phyloP scores from a whole-genome alignment of 192 early-diverging fungal genomes.

The Pilaira anomala region DNA sequence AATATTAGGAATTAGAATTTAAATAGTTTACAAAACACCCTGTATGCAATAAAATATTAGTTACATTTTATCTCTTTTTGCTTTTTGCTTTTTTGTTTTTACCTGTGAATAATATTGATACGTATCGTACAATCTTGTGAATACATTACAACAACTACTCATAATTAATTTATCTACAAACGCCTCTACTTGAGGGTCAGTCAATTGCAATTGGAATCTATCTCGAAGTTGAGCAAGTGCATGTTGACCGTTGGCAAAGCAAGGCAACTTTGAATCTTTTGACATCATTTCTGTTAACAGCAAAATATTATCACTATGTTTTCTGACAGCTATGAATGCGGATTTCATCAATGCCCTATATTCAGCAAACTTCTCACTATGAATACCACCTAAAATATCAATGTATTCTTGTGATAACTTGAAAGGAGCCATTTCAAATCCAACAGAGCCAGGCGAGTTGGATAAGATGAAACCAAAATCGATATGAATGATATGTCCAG shows the following conservation, averaged over 20 bases:
- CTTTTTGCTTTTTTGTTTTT: not conserved
- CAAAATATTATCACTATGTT: constrained; percentile 82
- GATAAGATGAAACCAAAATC: constrained; percentile 99
- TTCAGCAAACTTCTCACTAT: constrained; percentile 79
- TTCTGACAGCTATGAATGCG: constrained; percentile 84
- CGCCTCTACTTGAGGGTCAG: constrained; percentile 82
- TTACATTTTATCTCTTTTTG: not conserved
- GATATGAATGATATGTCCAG: constrained; percentile 78
- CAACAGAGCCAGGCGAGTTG: constrained; percentile 95
- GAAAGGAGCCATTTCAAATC: constrained; percentile 97
- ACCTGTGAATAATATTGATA: constrained; percentile 95
- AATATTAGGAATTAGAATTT: too few relatives aligned
- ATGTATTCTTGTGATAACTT: constrained; percentile 96
- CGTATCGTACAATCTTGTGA: constrained; percentile 92
- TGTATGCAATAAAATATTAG: not conserved
- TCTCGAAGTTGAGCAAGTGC: constrained; percentile 74
- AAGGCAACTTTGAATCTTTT: constrained; percentile 70
- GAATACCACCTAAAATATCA: constrained; percentile 89
- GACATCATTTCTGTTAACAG: constrained; percentile 94
- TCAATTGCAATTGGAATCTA: constrained; percentile 79
- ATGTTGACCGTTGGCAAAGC: constrained; percentile 56
- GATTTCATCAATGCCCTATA: constrained; percentile 78
- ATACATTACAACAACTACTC: constrained; percentile 85
- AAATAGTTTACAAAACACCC: not conserved
- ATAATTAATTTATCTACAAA: constrained; percentile 85